Percentiles rank a stretch among this genome's conserved stretches.
Conservation (phyloP, 2,329 filamentous ascomycete genomes). For the Trichoderma sp. region DNA sequence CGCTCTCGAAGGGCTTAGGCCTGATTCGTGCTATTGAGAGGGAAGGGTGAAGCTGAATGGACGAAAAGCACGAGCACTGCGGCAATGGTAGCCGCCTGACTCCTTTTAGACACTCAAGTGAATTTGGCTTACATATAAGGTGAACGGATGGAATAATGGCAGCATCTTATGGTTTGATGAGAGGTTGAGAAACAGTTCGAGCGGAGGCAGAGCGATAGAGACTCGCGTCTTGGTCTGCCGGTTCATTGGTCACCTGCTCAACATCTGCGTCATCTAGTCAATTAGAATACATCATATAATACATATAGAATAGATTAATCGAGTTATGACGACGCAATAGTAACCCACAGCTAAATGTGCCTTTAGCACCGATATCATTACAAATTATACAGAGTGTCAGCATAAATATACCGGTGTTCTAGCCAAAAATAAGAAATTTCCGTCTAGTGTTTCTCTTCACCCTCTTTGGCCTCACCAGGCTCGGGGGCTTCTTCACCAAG, state of each 20-base stretch:
- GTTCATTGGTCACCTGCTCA: neutral
- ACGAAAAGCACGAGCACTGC: neutral
- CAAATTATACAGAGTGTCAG: neutral
- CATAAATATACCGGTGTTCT: constrained; percentile 11
- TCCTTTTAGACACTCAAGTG: neutral
- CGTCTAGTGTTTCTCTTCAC: constrained; percentile 5
- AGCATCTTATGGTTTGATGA: no score
- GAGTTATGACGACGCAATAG: no score
- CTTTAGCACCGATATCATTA: neutral
- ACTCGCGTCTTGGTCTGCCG: neutral
- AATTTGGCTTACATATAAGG: neutral
- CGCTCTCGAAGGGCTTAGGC: constrained; percentile 6
- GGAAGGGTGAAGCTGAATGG: neutral
- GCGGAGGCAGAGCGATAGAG: neutral
- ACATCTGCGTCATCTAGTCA: neutral
- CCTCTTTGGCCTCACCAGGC: neutral
- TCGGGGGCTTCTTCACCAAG: constrained; percentile 12
- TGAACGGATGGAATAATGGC: no score
- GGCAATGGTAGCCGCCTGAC: neutral
- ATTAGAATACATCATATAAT: neutral
- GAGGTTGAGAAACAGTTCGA: no score
- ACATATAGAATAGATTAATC: neutral
- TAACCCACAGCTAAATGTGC: no score
- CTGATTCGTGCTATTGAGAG: neutral
- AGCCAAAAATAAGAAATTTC: neutral